Percentiles rank a stretch among this genome's conserved stretches.
phyloP scores from a whole-genome alignment of 257 asterid genomes.

The Perilla frutescens region DNA sequence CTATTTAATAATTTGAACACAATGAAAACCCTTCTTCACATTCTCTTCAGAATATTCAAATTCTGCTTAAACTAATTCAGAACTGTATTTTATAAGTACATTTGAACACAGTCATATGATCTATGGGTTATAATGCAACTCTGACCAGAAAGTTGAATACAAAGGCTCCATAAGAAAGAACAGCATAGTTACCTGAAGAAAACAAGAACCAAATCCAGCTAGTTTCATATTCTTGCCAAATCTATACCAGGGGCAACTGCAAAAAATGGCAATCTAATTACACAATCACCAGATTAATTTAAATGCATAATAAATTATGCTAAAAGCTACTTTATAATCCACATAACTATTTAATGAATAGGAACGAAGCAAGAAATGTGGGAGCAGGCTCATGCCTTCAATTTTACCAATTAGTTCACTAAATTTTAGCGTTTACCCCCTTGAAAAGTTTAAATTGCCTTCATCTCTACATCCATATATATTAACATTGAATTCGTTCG shows the following conservation, averaged over 20 bases:
- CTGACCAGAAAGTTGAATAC: not conserved
- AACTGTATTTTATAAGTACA: not conserved
- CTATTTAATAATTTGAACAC: not conserved
- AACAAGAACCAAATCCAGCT: slow-evolving; percentile 90
- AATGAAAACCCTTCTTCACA: not conserved
- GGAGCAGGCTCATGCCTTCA: not conserved
- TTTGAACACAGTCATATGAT: not conserved
- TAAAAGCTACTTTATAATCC: not conserved
- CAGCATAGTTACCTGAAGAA: slow-evolving; percentile 70
- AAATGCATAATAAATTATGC: not conserved
- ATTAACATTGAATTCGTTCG: not conserved
- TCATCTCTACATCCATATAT: not conserved
- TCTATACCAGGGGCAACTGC: slow-evolving; percentile 97
- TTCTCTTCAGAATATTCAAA: no score
- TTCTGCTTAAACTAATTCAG: slow-evolving; percentile 7
- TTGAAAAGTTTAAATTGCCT: not conserved
- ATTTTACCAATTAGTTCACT: not conserved
- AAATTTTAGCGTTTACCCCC: not conserved
- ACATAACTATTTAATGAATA: slow-evolving; percentile 9
- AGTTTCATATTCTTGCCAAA: slow-evolving; percentile 96
- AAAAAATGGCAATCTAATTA: slow-evolving; percentile 39
- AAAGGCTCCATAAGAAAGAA: slow-evolving; percentile 10
- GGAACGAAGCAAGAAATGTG: not conserved
- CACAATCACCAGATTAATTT: slow-evolving; percentile 26
- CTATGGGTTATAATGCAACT: not conserved